Conservation (phyloP, 805 yeast genomes). For the Saccharomyces eubayanus region DNA sequence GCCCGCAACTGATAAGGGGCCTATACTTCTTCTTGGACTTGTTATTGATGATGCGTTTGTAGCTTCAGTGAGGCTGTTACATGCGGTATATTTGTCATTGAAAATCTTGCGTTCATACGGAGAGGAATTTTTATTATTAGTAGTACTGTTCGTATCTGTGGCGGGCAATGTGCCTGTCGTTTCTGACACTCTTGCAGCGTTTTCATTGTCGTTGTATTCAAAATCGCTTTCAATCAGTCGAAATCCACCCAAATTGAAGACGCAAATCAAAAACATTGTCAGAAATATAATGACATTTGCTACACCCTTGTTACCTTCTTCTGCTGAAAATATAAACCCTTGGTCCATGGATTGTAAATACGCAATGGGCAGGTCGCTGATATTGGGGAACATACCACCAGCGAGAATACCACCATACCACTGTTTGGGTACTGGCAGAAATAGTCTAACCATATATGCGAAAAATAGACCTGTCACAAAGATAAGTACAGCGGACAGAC, state of each 20-base stretch:
- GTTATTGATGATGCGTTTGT: not conserved
- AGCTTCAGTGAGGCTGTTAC: not conserved
- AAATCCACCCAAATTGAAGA: constrained; percentile 73
- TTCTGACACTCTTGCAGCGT: constrained; percentile 4
- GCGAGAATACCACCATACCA: constrained; percentile 68
- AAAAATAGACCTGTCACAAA: constrained; percentile 43
- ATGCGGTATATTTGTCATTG: not conserved
- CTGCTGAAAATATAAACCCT: constrained; percentile 49
- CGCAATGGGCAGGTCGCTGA: constrained; percentile 71
- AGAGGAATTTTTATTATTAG: not conserved
- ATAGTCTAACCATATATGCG: constrained; percentile 30
- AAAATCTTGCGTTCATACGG: not conserved
- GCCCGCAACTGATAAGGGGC: not conserved
- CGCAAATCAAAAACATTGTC: constrained; percentile 53
- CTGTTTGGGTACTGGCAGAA: constrained; percentile 46
- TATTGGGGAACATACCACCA: constrained; percentile 67
- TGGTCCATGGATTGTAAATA: constrained; percentile 61
- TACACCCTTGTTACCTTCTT: constrained; percentile 64
- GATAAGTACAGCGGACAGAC: constrained; percentile 43
- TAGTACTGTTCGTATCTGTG: not conserved
- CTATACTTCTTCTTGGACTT: not conserved
- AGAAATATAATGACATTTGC: constrained; percentile 76
- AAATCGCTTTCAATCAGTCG: constrained; percentile 66
- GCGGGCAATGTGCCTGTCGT: not conserved
- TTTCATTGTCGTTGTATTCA: constrained; percentile 25